Evolutionary conservation across 805 yeast species (phyloP), one percentile per base, ranked within the genome.

Genomic region (Sugiyamaella qingdaonensis): DNA sequence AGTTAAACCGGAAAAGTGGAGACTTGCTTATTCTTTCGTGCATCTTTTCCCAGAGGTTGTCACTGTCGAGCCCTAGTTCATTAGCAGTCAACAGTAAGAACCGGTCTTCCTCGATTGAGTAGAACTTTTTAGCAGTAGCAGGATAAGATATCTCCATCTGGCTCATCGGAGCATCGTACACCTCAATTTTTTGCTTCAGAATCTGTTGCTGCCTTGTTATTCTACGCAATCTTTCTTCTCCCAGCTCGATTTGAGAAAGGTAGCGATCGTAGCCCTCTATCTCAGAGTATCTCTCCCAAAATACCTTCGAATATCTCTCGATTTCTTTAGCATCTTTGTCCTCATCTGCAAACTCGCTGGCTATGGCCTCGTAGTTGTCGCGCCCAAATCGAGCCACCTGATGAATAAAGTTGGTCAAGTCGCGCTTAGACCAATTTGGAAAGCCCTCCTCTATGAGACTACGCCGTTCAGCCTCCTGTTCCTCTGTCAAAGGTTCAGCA

Each of bases 241-340:
- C 99, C 2, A 78, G 76, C 65, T 92, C 97, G 54, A 94, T 87
- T 61, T 85, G 94, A 18, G 78, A 73, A 50, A 91, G 70, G 66
- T 85, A 88, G 60, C 87, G 77, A 58, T 94, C 98, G 67, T 84
- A 85, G n/a, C 96, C 97, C 27, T 90, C 96, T 53, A 94, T 82
- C 60, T 86, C 88, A 49, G 79, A 73, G 64, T 81, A 85, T 51
- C 86, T 76, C 41, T 75, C 67, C 96, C 97, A 91, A 65, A 92
- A 94, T 2, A 79, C 85, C 49, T 76, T 73, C 9, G 92, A 82
- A 66, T 92, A 92, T 44, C 81, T 83, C 55, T 82, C 72, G 9
- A 92, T 86, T 54, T 92, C 96, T 7, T 86, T 95, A 3, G 73
- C 65, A 0, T 88, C 76, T 69, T 92, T 92, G 37, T 65, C 71